Conservation (phyloP, 2,329 filamentous ascomycete species). For the Cercospora brassicicola region DNA sequence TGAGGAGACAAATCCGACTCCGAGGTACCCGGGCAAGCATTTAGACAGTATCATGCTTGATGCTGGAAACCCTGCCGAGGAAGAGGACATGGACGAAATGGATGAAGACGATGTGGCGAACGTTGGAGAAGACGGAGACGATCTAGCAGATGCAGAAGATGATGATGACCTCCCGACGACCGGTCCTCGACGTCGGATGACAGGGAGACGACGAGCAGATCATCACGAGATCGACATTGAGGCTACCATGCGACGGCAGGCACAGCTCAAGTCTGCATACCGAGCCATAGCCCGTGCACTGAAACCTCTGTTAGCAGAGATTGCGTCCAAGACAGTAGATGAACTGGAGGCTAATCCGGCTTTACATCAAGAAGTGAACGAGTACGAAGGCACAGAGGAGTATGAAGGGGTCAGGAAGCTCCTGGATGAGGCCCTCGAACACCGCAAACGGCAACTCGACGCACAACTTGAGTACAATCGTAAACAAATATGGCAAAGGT, state of each 20-base stretch:
- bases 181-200: constrained; percentile 25
- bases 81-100: constrained; percentile 22
- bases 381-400: constrained; percentile 51
- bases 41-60: constrained; percentile 20
- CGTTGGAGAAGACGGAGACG: constrained; percentile 29
- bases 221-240: constrained; percentile 50
- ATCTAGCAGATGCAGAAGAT: constrained; percentile 32
- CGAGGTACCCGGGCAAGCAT: constrained; percentile 18
- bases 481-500: constrained; percentile 41
- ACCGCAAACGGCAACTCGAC: constrained; percentile 42
- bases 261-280: constrained; percentile 66
- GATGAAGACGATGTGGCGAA: constrained; percentile 23
- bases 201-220: constrained; percentile 49
- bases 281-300: constrained; percentile 62
- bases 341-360: constrained; percentile 57
- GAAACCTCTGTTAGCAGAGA: constrained; percentile 65
- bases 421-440: constrained; percentile 51
- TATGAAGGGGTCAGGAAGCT: constrained; percentile 43
- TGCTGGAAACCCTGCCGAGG: constrained; percentile 13
- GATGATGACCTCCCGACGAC: constrained; percentile 23
- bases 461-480: constrained; percentile 42
- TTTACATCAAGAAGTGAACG: constrained; percentile 55
- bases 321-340: constrained; percentile 62
- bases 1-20: constrained; percentile 22
- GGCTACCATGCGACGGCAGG: constrained; percentile 56